Conservation (phyloP, 805 yeast species). For the Wickerhamomyces xylosicus region DNA sequence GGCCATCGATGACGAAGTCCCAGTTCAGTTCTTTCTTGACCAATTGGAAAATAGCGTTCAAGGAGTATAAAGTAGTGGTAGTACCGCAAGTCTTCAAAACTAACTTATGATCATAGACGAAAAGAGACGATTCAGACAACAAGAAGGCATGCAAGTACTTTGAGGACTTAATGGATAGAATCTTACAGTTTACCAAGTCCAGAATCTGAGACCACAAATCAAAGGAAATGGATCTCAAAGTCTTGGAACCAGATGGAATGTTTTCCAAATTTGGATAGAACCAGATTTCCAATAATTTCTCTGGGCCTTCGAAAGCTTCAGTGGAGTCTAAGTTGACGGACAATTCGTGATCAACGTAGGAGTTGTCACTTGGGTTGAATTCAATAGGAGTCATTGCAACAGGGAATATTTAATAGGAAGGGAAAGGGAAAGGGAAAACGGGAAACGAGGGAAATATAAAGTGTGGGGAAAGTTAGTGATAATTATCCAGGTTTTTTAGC, state of each 20-base stretch:
- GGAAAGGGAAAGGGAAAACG: constrained; percentile 3
- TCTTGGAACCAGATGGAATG: constrained; percentile 28
- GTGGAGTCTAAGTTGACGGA: constrained; percentile 78
- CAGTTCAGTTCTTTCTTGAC: constrained; percentile 32
- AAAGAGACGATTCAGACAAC: constrained; percentile 80
- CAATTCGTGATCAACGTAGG: constrained; percentile 67
- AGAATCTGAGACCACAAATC: constrained; percentile 62
- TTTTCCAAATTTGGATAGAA: constrained; percentile 42
- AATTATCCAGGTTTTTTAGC: constrained; percentile 16
- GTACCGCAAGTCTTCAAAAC: constrained; percentile 95
- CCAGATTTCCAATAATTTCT: constrained; percentile 87
- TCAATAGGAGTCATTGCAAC: constrained; percentile 25
- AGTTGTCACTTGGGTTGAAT: constrained; percentile 27
- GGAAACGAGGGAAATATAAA: constrained; percentile 4
- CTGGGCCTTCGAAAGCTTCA: constrained; percentile 96
- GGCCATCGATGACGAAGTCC: constrained; percentile 21
- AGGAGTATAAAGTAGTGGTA: constrained; percentile 77
- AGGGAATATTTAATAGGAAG: too few species aligned
- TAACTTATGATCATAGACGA: constrained; percentile 78
- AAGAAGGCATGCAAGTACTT: constrained; percentile 68
- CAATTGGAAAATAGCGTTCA: constrained; percentile 50
- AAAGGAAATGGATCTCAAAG: constrained; percentile 55
- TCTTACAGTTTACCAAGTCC: constrained; percentile 80
- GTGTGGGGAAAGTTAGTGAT: too few species aligned
- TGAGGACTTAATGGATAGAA: constrained; percentile 69